Evolutionary conservation across 1,139 yeast species (phyloP), one percentile per base, ranked within the genome.

Genomic region (Pichia sp.): DNA sequence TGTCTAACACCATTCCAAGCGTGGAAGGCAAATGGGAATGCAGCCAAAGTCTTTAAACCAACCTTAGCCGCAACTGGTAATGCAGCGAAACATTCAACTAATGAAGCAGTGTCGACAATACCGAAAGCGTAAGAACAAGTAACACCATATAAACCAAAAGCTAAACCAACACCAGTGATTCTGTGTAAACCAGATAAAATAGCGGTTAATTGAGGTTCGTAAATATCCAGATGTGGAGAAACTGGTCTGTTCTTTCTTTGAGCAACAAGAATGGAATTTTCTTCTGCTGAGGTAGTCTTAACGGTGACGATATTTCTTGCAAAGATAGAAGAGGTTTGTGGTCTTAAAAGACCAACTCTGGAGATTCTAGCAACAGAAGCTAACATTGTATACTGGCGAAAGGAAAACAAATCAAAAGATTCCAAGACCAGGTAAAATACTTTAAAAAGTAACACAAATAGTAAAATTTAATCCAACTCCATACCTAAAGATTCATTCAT

Each of bases 181-280:
- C 98, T 83, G 69, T 92, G 97, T 52, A 83, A 65, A 36, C 82
- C 70, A 4, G 97, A 90, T 62, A 92, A 64, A 53, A 76, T 67
- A 85, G 83, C 76, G 39, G 97, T 86, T 55, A 90, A 65, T 71
- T 92, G 97, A 44, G 94, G 94, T 69, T 87, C 73, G 71, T 90
- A 92, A 62, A 92, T 90, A 49, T 80, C 69, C 63, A 92, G 74
- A 65, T 92, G 95, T 48, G 98, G 98, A 38, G 97, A 88, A 35
- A 76, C 69, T 40, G 98, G 98, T 69, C 98, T 81, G 68, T 79
- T 77, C 57, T 73, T 75, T 66, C 98, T 81, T 71, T 92, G 98
- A 45, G 82, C 79, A 49, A 79, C 74, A 53, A 92, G 75, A 49
- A 88, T 73, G 40, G 75, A 77, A 55, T 82, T 75, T 58, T 85